Evolutionary conservation across 2,329 filamentous ascomycete genomes (phyloP), one percentile per base, ranked within the genome.

Genomic region (Colletotrichum magnum): DNA sequence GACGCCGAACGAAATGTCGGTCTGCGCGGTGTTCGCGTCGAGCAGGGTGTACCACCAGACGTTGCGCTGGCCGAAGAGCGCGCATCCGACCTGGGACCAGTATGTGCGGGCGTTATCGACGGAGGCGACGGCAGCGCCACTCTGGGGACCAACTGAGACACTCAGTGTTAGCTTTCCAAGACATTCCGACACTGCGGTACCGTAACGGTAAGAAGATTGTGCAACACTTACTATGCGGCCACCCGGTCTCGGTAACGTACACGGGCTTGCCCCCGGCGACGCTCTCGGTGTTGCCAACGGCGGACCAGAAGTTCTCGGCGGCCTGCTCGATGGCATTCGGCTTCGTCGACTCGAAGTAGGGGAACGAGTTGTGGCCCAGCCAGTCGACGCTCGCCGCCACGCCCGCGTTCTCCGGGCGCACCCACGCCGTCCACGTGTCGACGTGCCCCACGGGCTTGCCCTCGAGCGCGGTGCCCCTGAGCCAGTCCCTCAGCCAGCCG

Each of bases 171-270:
- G 57, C 9, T 52, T 15, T 52, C 21, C 21, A 18, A 61, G 58
- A 53, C 54, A 59, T 32, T 43, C 13, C 26, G 32, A 45, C 32
- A 54, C 48, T 6, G 39, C 45, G 16, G 50, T 24, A 54, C 59
- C 21, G 41, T n/a, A 15, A 47, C 10, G 52, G 48, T 18, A n/a
- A 21, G 24, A 5, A 7, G 26, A 10, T 24, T 28, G 21, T 15
- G 39, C 10, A 7, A 2, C 5, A 57, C 67, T 58, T 69, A 21
- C 76, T 74, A n/a, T 84, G 81, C 45, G 88, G 87, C 86, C 86
- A 89, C 64, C 87, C 87, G 21, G 85, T 88, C 80, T 89, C 87
- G 9, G 85, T 86, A 50, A 87, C 77, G 76, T 82, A 84, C 63
- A 86, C 81, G 64, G 78, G 80, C 74, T 82, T 81, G 68, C 78